Evolutionary conservation across 2,329 filamentous ascomycete species (phyloP).

Genomic region (Claviceps maximensis): DNA sequence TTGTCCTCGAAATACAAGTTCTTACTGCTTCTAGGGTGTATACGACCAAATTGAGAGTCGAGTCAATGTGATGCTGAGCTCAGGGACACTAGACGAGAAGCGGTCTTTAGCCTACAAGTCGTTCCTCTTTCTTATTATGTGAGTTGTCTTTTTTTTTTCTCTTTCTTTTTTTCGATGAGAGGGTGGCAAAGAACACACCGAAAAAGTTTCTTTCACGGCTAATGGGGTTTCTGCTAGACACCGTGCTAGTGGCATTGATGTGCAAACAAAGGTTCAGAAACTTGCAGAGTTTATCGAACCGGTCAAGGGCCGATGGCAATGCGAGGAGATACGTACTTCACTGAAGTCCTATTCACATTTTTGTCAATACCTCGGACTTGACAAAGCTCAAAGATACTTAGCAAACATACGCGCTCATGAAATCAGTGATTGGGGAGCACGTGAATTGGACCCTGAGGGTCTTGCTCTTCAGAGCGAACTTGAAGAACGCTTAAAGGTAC

Average conservation of each 20-base stretch:
- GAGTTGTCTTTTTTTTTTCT: slow-evolving; percentile 18
- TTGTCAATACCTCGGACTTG: slow-evolving; percentile 64
- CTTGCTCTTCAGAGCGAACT: slow-evolving; percentile 66
- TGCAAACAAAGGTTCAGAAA: slow-evolving; percentile 54
- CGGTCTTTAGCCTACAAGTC: slow-evolving; percentile 76
- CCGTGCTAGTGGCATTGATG: slow-evolving; percentile 63
- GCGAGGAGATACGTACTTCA: slow-evolving; percentile 51
- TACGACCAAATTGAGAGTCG: slow-evolving; percentile 79
- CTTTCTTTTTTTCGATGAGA: neutral
- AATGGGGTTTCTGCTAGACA: slow-evolving; percentile 39
- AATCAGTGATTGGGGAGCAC: slow-evolving; percentile 69
- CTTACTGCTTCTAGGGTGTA: slow-evolving; percentile 41
- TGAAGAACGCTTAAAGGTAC: slow-evolving; percentile 57
- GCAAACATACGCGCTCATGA: slow-evolving; percentile 58
- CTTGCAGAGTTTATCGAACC: slow-evolving; percentile 70
- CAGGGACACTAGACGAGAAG: slow-evolving; percentile 65
- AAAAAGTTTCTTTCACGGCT: neutral
- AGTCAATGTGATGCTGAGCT: slow-evolving; percentile 65
- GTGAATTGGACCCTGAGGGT: slow-evolving; percentile 66
- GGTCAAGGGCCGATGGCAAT: slow-evolving; percentile 68
- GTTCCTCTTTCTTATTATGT: slow-evolving; percentile 88
- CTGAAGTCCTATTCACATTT: slow-evolving; percentile 69
- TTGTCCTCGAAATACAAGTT: neutral
- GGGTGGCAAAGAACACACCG: neutral
- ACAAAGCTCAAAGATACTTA: slow-evolving; percentile 71